phyloP scores from a whole-genome alignment of 257 asterid species.

The Solanum acaule region DNA sequence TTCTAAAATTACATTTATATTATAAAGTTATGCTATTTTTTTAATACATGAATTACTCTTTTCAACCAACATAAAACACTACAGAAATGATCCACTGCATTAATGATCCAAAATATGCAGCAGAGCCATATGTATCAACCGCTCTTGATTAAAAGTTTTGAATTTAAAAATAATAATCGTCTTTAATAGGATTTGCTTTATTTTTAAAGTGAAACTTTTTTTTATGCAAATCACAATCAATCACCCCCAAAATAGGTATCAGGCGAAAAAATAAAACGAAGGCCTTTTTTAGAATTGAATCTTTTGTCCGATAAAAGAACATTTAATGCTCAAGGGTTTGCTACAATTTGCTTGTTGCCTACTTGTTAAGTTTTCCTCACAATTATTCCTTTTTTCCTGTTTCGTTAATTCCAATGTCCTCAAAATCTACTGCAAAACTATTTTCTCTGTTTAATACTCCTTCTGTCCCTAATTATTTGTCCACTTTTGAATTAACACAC shows the following conservation, averaged over 20 bases:
- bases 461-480: no score
- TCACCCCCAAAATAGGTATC: background rate
- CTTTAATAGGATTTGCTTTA: background rate
- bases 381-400: background rate
- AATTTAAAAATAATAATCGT: background rate
- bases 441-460: no score
- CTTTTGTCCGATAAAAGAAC: no score
- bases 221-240: background rate
- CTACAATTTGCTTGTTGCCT: background rate
- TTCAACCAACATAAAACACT: background rate
- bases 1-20: background rate
- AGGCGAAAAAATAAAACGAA: background rate
- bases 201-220: background rate
- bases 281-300: background rate
- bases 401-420: background rate
- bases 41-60: no score
- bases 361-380: background rate
- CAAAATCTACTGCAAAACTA: background rate
- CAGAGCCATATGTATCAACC: background rate
- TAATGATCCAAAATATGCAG: background rate
- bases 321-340: background rate
- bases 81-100: background rate
- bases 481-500: accelerated
- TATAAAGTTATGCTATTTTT: no score
- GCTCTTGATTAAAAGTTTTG: background rate